Conservation (phyloP, 139 green algal genomes). For the Chlorella sp. region DNA sequence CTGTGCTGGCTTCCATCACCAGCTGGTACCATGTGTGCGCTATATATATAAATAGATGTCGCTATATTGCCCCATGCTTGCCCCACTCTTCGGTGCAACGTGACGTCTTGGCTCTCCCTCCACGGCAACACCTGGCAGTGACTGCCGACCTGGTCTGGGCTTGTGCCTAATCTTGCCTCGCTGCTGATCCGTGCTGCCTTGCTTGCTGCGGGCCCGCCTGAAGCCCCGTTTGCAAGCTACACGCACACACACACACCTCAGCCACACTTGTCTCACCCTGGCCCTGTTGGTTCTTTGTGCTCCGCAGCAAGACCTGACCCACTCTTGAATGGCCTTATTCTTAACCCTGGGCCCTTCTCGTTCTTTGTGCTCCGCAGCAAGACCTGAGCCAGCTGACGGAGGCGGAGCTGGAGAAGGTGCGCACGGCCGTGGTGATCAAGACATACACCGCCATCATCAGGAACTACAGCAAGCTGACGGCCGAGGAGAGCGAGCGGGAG, state of each 20-base stretch:
- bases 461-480: conserved; percentile 17
- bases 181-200: too few species aligned
- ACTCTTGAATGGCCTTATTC: neutral
- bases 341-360: neutral
- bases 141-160: neutral
- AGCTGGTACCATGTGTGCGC: neutral
- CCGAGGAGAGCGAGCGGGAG: conserved; percentile 10
- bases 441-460: conserved; percentile 26
- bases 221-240: neutral
- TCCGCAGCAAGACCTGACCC: too few species aligned
- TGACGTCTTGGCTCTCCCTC: neutral
- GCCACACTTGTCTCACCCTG: neutral
- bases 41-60: too few species aligned
- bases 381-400: conserved; percentile 8
- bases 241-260: neutral
- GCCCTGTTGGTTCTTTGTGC: neutral
- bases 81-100: too few species aligned
- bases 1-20: too few species aligned
- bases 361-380: neutral
- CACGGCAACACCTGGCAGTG: neutral
- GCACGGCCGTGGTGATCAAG: conserved; percentile 29
- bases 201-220: neutral
- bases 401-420: conserved; percentile 19
- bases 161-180: neutral
- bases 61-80: too few species aligned